Conservation (phyloP, 768 basidiomycete species). For the Termitomyces sp. region DNA sequence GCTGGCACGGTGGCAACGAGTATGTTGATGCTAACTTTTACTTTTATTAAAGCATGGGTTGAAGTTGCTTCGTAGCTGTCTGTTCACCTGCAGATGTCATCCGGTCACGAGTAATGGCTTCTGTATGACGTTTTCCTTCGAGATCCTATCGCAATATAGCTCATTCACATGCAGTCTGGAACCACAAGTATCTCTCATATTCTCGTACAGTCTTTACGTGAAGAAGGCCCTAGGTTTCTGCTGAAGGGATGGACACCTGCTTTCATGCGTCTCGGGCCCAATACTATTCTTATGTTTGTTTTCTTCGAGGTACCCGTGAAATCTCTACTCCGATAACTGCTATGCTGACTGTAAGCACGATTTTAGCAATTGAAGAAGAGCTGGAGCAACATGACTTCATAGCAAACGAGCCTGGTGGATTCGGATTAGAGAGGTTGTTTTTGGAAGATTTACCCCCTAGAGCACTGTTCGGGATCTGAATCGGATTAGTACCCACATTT, state of each 20-base stretch:
- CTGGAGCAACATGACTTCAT: conserved; percentile 33
- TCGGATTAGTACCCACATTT: not conserved
- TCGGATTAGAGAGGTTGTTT: conserved; percentile 1
- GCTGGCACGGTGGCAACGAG: conserved; percentile 79
- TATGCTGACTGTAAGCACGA: conserved; percentile 1
- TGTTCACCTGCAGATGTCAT: conserved; percentile 78
- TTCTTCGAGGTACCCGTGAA: conserved; percentile 62
- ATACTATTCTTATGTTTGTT: conserved; percentile 80
- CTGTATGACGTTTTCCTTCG: conserved; percentile 34
- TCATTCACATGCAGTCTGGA: conserved; percentile 35
- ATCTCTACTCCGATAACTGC: not conserved
- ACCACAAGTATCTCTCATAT: conserved; percentile 44
- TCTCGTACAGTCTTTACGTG: conserved; percentile 50
- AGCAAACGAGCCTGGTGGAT: not conserved
- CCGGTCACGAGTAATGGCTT: conserved; percentile 72
- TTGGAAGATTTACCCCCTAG: conserved; percentile 1
- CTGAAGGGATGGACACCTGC: conserved; percentile 91
- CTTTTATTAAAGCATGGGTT: conserved; percentile 1
- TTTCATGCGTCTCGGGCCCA: conserved; percentile 78
- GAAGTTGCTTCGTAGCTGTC: conserved; percentile 41
- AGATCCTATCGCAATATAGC: conserved; percentile 1
- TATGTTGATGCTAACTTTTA: conserved; percentile 25
- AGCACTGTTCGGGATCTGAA: not conserved
- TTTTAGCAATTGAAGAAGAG: conserved; percentile 64
- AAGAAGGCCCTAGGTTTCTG: conserved; percentile 73